Evolutionary conservation across 2,329 filamentous ascomycete genomes (phyloP).

Genomic region (Eutypella sp.): DNA sequence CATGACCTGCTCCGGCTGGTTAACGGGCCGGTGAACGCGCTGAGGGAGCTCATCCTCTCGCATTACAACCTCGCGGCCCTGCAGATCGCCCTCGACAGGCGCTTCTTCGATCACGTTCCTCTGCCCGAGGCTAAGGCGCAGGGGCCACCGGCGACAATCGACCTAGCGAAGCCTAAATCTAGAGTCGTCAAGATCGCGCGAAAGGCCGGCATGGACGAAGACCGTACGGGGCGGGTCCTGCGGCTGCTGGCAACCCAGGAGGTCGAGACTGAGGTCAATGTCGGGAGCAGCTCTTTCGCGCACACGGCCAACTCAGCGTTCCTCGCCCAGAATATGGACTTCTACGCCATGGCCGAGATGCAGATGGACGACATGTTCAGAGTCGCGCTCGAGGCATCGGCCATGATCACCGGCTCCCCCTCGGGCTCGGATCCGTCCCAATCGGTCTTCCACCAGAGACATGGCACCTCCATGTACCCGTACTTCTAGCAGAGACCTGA

Average conservation of each 20-base stretch:
- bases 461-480: background rate
- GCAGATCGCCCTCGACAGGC: background rate
- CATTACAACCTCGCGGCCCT: conserved; percentile 5
- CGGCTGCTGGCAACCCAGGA: too few relatives aligned
- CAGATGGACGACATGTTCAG: background rate
- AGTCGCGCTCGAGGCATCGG: too few relatives aligned
- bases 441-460: background rate
- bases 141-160: too few relatives aligned
- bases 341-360: background rate
- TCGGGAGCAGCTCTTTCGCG: background rate
- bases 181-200: background rate
- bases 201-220: background rate
- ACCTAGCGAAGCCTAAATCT: background rate
- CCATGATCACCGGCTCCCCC: background rate
- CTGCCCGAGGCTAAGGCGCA: background rate
- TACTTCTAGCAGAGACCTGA: conserved; percentile 5
- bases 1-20: conserved; percentile 1
- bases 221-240: too few relatives aligned
- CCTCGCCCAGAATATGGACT: background rate
- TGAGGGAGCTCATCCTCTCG: background rate
- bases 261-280: too few relatives aligned
- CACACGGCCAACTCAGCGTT: background rate
- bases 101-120: background rate
- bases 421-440: background rate
- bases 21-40: background rate